Base-by-base conservation (phyloP, 208 protist genomes). In the Crithidia thermophila region DNA sequence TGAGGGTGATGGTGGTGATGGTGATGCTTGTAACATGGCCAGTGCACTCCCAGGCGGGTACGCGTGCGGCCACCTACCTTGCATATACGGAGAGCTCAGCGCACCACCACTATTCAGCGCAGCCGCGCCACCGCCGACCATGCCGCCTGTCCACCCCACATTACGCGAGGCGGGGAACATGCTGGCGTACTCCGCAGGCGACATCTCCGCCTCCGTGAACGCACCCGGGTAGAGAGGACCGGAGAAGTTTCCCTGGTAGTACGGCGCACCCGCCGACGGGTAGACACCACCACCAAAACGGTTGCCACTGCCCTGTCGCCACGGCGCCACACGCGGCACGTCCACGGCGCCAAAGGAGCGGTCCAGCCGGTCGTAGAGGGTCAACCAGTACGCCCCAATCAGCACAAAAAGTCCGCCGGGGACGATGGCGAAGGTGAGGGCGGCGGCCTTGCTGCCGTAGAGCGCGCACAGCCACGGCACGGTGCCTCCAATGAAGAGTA, bases 391-490 rank as follows among this genome's bases (percentile, higher is more conserved):
- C 25, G 75, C 28, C 16, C 72, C 30, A 3, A 88, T 9, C 0
- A 81, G n/a, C 2, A 75, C 59, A 33, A 86, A 79, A 7, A 91
- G 36, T 14, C 68, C 52, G 23, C 79, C 82, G 5, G 85, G 80
- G 18, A 78, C 57, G 55, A 84, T 60, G 36, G 78, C 62, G 63
- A 86, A 84, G 31, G 62, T 72, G 11, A 88, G 61, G 21, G 58
- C 69, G 16, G 64, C 77, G 9, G 57, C 30, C 11, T 66, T 3
- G 51, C 72, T 82, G 39, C 52, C 69, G 63, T 80, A 87, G 28
- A 70, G 72, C 16, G 63, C 77, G 33, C 77, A 82, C 27, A 84
- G 66, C 81, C 86, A 89, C 47, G 83, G 70, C 30, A 75, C 68
- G 13, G 75, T 67, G 13, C 69, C 77, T 2, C 82, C 79, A 9